Evolutionary conservation across 2,329 filamentous ascomycete genomes (phyloP).

Genomic region (Sarocladium brachiariae): DNA sequence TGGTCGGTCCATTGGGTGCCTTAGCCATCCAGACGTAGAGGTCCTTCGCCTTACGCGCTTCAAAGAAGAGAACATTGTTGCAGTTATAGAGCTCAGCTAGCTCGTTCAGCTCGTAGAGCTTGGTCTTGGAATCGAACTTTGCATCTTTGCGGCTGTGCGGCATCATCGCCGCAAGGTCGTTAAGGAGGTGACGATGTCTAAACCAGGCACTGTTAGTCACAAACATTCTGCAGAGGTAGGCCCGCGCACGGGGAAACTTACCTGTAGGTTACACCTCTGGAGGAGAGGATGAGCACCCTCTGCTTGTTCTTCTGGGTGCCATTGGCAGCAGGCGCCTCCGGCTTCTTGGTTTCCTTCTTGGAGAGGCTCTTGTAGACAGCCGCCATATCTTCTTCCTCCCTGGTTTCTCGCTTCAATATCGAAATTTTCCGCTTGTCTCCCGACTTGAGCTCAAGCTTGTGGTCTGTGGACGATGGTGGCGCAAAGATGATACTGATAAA

Average conservation of each 20-base stretch:
- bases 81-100: slow-evolving; percentile 74
- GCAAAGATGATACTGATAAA: too few relatives aligned
- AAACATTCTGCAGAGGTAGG: neutral
- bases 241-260: slow-evolving; percentile 29
- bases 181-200: slow-evolving; percentile 88
- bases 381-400: slow-evolving; percentile 45
- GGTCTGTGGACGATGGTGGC: too few relatives aligned
- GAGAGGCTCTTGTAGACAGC: slow-evolving; percentile 70
- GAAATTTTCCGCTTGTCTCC: too few relatives aligned
- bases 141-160: slow-evolving; percentile 91
- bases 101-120: slow-evolving; percentile 72
- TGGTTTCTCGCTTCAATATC: too few relatives aligned
- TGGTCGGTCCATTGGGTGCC: slow-evolving; percentile 62
- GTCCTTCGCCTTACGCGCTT: slow-evolving; percentile 90
- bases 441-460: too few relatives aligned
- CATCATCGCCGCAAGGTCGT: slow-evolving; percentile 80
- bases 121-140: slow-evolving; percentile 94
- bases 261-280: slow-evolving; percentile 85
- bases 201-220: neutral
- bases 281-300: slow-evolving; percentile 83
- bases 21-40: slow-evolving; percentile 92
- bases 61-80: slow-evolving; percentile 92
- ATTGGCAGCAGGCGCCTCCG: slow-evolving; percentile 33
- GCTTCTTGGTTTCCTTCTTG: slow-evolving; percentile 48
- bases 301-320: slow-evolving; percentile 59